Evolutionary conservation across 2,329 filamentous ascomycete species (phyloP).

Genomic region (Mollisiaceae sp.): DNA sequence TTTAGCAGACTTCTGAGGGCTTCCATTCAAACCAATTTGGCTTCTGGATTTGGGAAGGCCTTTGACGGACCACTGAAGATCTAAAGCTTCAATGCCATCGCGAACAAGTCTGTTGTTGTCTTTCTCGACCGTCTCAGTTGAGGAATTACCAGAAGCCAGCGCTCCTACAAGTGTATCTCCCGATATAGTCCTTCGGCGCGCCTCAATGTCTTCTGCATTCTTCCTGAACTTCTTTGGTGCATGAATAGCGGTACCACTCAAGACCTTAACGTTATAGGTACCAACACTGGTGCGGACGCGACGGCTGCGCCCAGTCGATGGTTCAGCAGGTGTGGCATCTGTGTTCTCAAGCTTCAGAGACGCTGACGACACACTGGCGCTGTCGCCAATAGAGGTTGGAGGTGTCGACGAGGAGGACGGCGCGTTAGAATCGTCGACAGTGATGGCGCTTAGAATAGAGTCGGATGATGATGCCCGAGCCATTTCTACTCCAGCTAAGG

Average conservation of each 20-base stretch:
- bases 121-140: constrained; percentile 35
- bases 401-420: constrained; percentile 54
- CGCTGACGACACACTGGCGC: constrained; percentile 59
- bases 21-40: constrained; percentile 32
- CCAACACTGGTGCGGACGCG: constrained; percentile 60
- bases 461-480: constrained; percentile 38
- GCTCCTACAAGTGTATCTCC: constrained; percentile 44
- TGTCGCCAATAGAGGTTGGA: constrained; percentile 69
- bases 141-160: constrained; percentile 40
- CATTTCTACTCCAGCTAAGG: constrained; percentile 25
- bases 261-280: constrained; percentile 69
- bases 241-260: constrained; percentile 66
- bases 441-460: constrained; percentile 37
- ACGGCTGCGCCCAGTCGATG: constrained; percentile 53
- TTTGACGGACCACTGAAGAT: constrained; percentile 51
- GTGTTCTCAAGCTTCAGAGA: constrained; percentile 41
- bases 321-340: constrained; percentile 17
- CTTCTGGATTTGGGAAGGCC: constrained; percentile 45
- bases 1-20: constrained; percentile 39
- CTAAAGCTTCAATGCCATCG: constrained; percentile 53
- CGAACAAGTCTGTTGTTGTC: constrained; percentile 40
- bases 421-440: constrained; percentile 38
- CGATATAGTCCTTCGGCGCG: constrained; percentile 52
- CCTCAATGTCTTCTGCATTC: constrained; percentile 40
- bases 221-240: constrained; percentile 49